A percentile compares a stretch with the other conserved stretches of the same genome.
Conservation (phyloP, 495 filamentous ascomycete species). For the Aspergillus incahuasiensis region DNA sequence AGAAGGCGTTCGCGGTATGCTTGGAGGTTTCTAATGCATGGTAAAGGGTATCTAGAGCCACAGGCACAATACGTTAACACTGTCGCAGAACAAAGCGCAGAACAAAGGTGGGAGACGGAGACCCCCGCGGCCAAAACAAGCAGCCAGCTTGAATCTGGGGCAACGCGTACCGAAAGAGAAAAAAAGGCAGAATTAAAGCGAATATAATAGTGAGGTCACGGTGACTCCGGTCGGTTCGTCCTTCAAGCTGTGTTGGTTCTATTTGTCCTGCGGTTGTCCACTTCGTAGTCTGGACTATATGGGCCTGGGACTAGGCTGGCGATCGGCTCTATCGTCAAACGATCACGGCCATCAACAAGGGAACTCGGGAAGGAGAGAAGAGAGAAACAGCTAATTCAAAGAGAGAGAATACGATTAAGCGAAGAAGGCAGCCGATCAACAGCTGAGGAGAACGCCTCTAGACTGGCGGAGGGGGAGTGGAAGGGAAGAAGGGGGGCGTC, state of each 20-base stretch:
- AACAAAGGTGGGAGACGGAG: slow-evolving; percentile 4
- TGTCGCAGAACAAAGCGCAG: slow-evolving; percentile 4
- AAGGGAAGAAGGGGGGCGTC: background rate
- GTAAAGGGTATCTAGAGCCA: background rate
- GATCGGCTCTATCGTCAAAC: slow-evolving; percentile 1
- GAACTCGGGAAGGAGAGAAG: background rate
- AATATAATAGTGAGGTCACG: background rate
- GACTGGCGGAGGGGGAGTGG: background rate
- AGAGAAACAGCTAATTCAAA: background rate
- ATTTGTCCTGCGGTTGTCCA: background rate
- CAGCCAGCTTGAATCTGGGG: background rate
- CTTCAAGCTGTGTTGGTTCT: background rate
- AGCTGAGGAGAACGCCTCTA: background rate
- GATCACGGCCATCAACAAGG: background rate
- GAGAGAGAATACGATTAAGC: background rate
- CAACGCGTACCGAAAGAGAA: background rate
- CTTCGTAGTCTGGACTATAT: slow-evolving; percentile 12
- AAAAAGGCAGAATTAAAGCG: background rate
- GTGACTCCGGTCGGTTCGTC: background rate
- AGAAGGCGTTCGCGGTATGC: slow-evolving; percentile 6
- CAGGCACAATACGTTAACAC: background rate
- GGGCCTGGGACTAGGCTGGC: slow-evolving; percentile 5
- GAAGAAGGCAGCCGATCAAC: slow-evolving; percentile 8
- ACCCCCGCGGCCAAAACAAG: background rate
- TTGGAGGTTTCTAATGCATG: slow-evolving; percentile 16